Base-by-base conservation (phyloP, 1,284 basidiomycete species). In the Cryptococcus sp. region DNA sequence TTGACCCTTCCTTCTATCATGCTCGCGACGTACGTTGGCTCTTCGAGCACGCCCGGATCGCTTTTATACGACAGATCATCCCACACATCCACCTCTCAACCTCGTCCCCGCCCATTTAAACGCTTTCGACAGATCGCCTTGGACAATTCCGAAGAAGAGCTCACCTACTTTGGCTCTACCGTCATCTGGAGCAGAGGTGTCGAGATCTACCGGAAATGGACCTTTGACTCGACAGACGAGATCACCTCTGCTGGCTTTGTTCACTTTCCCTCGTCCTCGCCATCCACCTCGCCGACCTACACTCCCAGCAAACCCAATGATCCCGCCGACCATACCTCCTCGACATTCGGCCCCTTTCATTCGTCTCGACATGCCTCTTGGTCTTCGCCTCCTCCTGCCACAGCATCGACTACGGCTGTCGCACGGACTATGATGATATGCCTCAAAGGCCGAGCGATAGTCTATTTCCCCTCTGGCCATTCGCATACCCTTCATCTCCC, bases 401-500 rank as follows among this genome's bases (percentile, higher is more conserved):
- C 37, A 25, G 25, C 50, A 10, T 28, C 49, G 23, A 18, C 33
- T 3, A 28, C 28, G 5, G 16, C 43, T 32, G 59, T 62, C 37
- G 59, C 41, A 19, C 65, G 81, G 76, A 84, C 80, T 2, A 77
- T 89, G 1, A 88, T 87, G 63, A 77, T 94, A 35, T 87, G 93
- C 62, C 74, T 92, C 19, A 79, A 85, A 34, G 83, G 80, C 58
- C 79, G 84, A 25, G 85, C 82, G 36, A 83, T 82, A 61, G 80
- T 92, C 38, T 87, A 83, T 63, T 77, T 85, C 45, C 75, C 80
- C 46, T 83, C 84, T 46, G 90, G 90, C 2, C 71, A 81, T 32
- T 83, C 87, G 59, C 83, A 84, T 61, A 84, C 82, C 0, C 82
- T 90, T 57, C 80, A 84, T n/a, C 72, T 93, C 0, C 90, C 90